A percentile compares a stretch with the other conserved stretches of the same genome.
Evolutionary conservation across 1,139 yeast genomes (phyloP).

Genomic region (Saccharomyces uvarum): DNA sequence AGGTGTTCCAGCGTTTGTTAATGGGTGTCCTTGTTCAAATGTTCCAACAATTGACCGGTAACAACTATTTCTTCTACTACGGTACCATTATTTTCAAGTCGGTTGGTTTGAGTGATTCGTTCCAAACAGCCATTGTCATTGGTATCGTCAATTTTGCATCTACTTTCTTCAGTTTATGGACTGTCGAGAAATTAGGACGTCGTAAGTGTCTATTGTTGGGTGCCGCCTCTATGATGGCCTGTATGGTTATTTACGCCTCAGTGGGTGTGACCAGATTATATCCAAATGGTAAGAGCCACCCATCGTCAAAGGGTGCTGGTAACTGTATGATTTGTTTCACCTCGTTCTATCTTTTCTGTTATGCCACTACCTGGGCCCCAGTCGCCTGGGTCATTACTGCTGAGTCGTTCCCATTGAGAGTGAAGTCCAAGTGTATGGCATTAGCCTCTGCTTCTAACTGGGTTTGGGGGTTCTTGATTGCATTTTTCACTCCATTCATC

Average conservation of each 20-base stretch:
- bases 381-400: constrained; percentile 49
- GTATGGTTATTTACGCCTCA: constrained; percentile 48
- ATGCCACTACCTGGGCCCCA: constrained; percentile 51
- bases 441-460: constrained; percentile 62
- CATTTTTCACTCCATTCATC: constrained; percentile 66
- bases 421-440: constrained; percentile 32
- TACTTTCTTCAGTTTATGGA: constrained; percentile 54
- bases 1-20: constrained; percentile 50
- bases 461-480: constrained; percentile 65
- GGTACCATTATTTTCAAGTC: constrained; percentile 63
- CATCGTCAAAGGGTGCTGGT: constrained; percentile 1
- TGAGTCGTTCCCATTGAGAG: constrained; percentile 66
- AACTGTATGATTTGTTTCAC: constrained; percentile 58
- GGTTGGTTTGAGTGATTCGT: constrained; percentile 59
- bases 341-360: constrained; percentile 65
- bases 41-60: constrained; percentile 67
- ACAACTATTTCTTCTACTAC: constrained; percentile 65
- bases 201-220: constrained; percentile 54
- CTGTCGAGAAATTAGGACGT: constrained; percentile 58
- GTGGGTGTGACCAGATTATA: constrained; percentile 2
- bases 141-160: constrained; percentile 67
- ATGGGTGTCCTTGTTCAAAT: constrained; percentile 58
- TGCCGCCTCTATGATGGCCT: constrained; percentile 50
- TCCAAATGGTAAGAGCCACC: constrained; percentile 1
- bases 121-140: constrained; percentile 58